Evolutionary conservation across 371 early-diverging fungal genomes (phyloP).

Genomic region (Mucor sp.): DNA sequence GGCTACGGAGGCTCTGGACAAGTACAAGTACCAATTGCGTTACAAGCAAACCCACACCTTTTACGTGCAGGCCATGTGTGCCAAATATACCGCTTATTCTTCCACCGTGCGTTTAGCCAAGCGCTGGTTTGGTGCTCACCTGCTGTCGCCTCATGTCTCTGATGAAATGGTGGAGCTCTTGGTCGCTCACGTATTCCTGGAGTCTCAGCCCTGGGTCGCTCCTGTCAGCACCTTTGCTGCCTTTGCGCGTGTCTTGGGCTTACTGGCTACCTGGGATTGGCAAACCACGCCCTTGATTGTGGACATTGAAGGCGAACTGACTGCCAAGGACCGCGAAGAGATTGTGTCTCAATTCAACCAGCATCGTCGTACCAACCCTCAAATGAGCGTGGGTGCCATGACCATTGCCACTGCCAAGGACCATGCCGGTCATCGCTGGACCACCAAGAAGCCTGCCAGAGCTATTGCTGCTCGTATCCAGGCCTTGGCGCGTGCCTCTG

Average conservation of each 20-base stretch:
- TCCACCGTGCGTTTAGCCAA: constrained; percentile 79
- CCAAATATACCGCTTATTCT: constrained; percentile 67
- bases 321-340: constrained; percentile 45
- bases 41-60: constrained; percentile 67
- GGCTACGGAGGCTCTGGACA: constrained; percentile 51
- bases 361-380: constrained; percentile 42
- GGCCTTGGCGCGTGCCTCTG: constrained; percentile 65
- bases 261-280: constrained; percentile 79
- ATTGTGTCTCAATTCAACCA: constrained; percentile 48
- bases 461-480: constrained; percentile 63
- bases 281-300: constrained; percentile 74
- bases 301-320: constrained; percentile 70
- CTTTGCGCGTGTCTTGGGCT: constrained; percentile 71
- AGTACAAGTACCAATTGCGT: constrained; percentile 53
- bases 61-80: constrained; percentile 71
- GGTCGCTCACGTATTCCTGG: constrained; percentile 66
- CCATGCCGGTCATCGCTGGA: constrained; percentile 63
- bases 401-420: constrained; percentile 70
- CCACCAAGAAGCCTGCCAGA: constrained; percentile 45
- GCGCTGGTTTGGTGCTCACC: constrained; percentile 85
- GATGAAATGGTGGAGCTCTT: constrained; percentile 66
- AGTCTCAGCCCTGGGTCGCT: constrained; percentile 63
- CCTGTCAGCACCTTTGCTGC: constrained; percentile 69
- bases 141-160: constrained; percentile 58
- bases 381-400: constrained; percentile 60